phyloP scores from a whole-genome alignment of 2,329 filamentous ascomycete genomes.

The Coniochaeta prunicola region DNA sequence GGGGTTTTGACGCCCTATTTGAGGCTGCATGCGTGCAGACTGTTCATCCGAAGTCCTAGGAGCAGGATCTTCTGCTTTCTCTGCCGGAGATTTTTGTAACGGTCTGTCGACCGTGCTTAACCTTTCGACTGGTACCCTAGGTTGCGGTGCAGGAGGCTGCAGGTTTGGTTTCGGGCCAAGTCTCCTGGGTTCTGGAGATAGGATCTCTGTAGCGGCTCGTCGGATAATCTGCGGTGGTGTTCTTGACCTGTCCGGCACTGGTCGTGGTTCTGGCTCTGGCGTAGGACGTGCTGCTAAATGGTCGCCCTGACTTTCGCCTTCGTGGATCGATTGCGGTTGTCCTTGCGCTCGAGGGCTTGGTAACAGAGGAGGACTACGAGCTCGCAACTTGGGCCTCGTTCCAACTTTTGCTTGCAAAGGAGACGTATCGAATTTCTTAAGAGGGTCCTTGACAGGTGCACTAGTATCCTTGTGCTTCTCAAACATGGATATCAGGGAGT shows the following conservation, averaged over 20 bases:
- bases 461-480: slow-evolving; percentile 35
- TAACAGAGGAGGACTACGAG: slow-evolving; percentile 23
- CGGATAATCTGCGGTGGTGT: slow-evolving; percentile 13
- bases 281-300: slow-evolving; percentile 6
- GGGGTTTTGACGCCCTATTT: not conserved
- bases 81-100: not conserved
- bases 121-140: not conserved
- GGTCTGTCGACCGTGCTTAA: not conserved
- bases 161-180: slow-evolving; percentile 20
- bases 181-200: slow-evolving; percentile 25
- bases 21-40: not conserved
- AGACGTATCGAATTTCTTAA: slow-evolving; percentile 22
- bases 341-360: slow-evolving; percentile 13
- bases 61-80: not conserved
- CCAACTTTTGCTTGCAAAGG: slow-evolving; percentile 2
- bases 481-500: slow-evolving; percentile 61
- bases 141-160: slow-evolving; percentile 21
- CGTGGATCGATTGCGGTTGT: slow-evolving; percentile 2
- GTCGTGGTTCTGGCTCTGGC: slow-evolving; percentile 17
- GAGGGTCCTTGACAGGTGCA: slow-evolving; percentile 17
- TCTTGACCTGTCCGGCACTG: slow-evolving; percentile 3
- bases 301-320: not conserved
- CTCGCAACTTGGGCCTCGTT: slow-evolving; percentile 15
- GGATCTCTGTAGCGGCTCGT: slow-evolving; percentile 14
- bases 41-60: not conserved